A percentile compares a stretch with the other conserved stretches of the same genome.
These are phyloP conservation scores for Laburnicola sp. DNA, from an alignment of 2,329 filamentous ascomycete genomes.

Conservation along the genomic window DNA sequence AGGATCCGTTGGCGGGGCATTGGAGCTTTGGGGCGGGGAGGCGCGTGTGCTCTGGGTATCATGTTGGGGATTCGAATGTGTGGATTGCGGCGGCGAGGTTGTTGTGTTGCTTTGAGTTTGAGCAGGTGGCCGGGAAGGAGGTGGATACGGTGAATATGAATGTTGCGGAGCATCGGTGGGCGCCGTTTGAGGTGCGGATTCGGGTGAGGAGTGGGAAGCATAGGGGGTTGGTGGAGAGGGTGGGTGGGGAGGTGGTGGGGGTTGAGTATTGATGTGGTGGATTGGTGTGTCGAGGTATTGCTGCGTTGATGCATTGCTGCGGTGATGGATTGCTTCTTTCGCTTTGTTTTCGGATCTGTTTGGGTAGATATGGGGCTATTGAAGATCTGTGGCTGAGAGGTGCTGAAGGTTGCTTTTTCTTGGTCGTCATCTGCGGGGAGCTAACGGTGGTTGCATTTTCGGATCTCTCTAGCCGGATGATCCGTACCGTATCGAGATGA, in stretches of 20 bases:
- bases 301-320: too few relatives aligned
- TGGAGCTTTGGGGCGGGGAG: conserved; percentile 29
- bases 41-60: conserved; percentile 20
- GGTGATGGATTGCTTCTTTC: too few relatives aligned
- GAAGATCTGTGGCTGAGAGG: too few relatives aligned
- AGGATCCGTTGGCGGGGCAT: conserved; percentile 32
- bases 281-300: neutral
- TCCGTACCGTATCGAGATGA: too few relatives aligned
- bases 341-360: too few relatives aligned
- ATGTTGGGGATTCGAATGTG: conserved; percentile 26
- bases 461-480: too few relatives aligned
- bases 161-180: conserved; percentile 10
- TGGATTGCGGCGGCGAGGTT: conserved; percentile 26
- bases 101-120: conserved; percentile 27
- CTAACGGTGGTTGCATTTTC: too few relatives aligned
- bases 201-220: conserved; percentile 16
- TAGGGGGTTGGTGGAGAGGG: conserved; percentile 2
- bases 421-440: too few relatives aligned
- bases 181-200: conserved; percentile 24
- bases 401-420: too few relatives aligned
- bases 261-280: neutral
- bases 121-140: conserved; percentile 8
- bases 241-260: conserved; percentile 1
- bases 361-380: too few relatives aligned
- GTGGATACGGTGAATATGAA: conserved; percentile 25